Base-by-base conservation (phyloP, 2,329 filamentous ascomycete genomes). In the Ophidiomyces ophidiicola region DNA sequence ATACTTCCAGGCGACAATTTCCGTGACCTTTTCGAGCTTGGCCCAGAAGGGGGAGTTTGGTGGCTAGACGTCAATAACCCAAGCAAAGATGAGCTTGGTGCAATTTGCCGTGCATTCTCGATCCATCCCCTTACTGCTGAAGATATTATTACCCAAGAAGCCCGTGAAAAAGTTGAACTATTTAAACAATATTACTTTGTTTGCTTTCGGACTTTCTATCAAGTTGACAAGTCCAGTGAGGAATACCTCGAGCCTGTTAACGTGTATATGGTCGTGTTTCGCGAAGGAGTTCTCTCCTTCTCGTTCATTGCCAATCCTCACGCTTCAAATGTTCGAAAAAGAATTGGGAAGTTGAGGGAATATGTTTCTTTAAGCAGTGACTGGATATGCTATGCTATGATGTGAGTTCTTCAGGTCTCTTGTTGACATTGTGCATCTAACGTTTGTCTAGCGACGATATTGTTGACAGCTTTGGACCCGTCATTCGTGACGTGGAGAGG, bases 131-230 rank as follows among this genome's bases (percentile, higher is more conserved):
- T 98, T 59, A 98, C 90, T 0, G 83, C 88, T 26, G 90, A 98
- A 61, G 90, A 98, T 67, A 94, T 98, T 50, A 80, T 80, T 44
- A 93, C 84, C 0, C 86, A 94, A 57, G 90, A 98, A 63, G 82
- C 87, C 7, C 86, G 90, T 30, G 90, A 98, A 65, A 98, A 98
- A 68, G 94, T 98, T 41, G 90, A 98, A 62, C 72, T 98, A 17
- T 98, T 98, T 65, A 82, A 84, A 17, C 85, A 86, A 29, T 98
- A 98, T 66, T 98, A 98, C 64, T 96, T 98, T 59, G 84, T 94
- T 36, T 93, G 84, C 59, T 98, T 96, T 72, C 78, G 88, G 38
- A 94, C 87, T 1, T 98, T 96, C 67, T 82, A 76, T 50, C 81
- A 88, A 39, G 69, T 84, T 48, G 82, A 92, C 50, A 80, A 83